Evolutionary conservation across 2,329 filamentous ascomycete species (phyloP).

Genomic region (Akanthomyces muscarius): DNA sequence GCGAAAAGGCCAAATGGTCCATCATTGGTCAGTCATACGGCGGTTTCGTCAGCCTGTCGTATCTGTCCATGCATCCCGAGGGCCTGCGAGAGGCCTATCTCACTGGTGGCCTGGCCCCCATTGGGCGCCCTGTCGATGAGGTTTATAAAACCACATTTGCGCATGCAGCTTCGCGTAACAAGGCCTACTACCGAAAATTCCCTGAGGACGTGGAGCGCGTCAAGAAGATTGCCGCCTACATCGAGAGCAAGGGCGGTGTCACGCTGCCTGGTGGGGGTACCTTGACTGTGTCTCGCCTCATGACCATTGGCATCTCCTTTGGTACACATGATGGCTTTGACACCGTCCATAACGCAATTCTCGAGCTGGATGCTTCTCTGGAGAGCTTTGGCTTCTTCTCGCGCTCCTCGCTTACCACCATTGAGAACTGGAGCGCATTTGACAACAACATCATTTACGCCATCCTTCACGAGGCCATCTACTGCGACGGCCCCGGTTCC

Average conservation of each 20-base stretch:
- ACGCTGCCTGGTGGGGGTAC: conserved; percentile 67
- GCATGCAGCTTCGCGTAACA: conserved; percentile 68
- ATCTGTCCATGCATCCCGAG: conserved; percentile 75
- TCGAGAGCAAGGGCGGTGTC: conserved; percentile 54
- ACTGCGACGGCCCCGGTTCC: conserved; percentile 63
- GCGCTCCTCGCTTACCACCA: conserved; percentile 60
- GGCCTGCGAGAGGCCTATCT: conserved; percentile 79
- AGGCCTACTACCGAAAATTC: conserved; percentile 78
- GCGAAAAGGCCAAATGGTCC: conserved; percentile 73
- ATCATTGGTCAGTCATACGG: conserved; percentile 90
- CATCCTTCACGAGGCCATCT: conserved; percentile 82
- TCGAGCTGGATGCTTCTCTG: conserved; percentile 68
- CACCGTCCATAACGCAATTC: conserved; percentile 66
- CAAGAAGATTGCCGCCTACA: conserved; percentile 60
- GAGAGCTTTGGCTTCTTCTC: conserved; percentile 73
- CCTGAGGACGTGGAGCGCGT: conserved; percentile 72
- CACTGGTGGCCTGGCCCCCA: conserved; percentile 76
- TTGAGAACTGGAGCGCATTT: conserved; percentile 66
- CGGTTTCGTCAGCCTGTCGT: conserved; percentile 79
- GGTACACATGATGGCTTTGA: conserved; percentile 77
- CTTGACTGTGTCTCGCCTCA: conserved; percentile 69
- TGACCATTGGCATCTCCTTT: conserved; percentile 73
- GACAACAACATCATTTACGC: conserved; percentile 80
- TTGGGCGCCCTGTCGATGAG: conserved; percentile 66
- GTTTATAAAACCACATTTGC: conserved; percentile 71